Conservation (phyloP, 2,329 filamentous ascomycete genomes). For the Fusarium solani-melongenae region DNA sequence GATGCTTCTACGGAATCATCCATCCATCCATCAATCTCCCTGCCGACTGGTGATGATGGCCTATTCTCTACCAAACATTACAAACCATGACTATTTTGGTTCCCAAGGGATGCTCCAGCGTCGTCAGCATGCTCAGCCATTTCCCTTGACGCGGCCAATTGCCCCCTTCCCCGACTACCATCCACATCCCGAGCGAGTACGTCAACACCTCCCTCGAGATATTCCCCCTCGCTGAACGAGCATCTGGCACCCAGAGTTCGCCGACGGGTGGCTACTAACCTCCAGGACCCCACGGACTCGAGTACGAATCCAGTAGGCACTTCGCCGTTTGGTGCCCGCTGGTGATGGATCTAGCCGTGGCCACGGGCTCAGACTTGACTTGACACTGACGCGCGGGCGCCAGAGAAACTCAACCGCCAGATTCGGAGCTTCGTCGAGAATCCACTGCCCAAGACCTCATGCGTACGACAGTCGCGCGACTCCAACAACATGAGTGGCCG, state of each 20-base stretch:
- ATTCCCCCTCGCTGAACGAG: background rate
- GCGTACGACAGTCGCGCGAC: slow-evolving; percentile 27
- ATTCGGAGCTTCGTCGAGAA: background rate
- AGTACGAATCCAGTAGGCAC: slow-evolving; percentile 28
- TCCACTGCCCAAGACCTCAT: background rate
- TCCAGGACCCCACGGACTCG: slow-evolving; percentile 11
- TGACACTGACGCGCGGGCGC: slow-evolving; percentile 30
- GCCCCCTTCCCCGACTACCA: background rate
- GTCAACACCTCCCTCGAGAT: background rate
- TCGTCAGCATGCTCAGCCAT: slow-evolving; percentile 36
- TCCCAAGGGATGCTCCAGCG: slow-evolving; percentile 1
- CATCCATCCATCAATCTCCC: background rate
- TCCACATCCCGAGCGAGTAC: slow-evolving; percentile 1
- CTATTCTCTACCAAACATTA: background rate
- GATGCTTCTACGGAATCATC: slow-evolving; percentile 19
- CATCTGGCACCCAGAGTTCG: background rate
- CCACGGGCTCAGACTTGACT: slow-evolving; percentile 1
- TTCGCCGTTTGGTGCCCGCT: slow-evolving; percentile 13
- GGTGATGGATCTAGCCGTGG: slow-evolving; percentile 11
- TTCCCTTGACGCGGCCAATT: slow-evolving; percentile 11
- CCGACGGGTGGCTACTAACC: slow-evolving; percentile 4
- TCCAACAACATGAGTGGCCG: slow-evolving; percentile 14
- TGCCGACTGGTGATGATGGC: background rate
- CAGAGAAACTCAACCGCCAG: slow-evolving; percentile 30
- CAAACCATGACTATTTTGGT: background rate